Base-by-base conservation (phyloP, 257 asterid genomes). In the Rehmannia glutinosa region DNA sequence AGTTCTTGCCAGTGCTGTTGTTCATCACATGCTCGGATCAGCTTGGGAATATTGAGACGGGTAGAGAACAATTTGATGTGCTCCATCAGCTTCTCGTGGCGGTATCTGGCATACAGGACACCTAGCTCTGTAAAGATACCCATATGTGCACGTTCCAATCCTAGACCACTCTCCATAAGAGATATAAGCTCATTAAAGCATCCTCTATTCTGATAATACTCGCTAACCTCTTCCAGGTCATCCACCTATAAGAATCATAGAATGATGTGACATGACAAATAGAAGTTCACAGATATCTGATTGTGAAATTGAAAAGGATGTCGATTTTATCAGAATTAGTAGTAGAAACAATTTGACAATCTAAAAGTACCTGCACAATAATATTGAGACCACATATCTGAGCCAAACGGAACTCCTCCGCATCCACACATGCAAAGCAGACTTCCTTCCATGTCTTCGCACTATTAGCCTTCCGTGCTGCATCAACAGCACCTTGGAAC, bases 1-100 rank as follows among this genome's bases (percentile, higher is more conserved):
- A 94, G 86, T 72, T 94, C 99, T 81, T 91, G 81, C 98, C 98
- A 95, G 83, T 95, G 99, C 73, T 95, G 99, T 73, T 95, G 99
- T 72, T 95, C 98, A 68, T 95, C 99, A 70, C 99, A 95, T 69
- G 99, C 98, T 71, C 99, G 86, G 84, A 95, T 95, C 62, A 95
- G 89, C 85, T 95, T 95, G 49, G 99, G 99, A 46, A 95, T 95
- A 79, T 95, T 95, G 54, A 95, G 95, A 69, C 99, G 92, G n/a
- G 96, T 91, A 36, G 98, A 87, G 73, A 95, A 95, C 74, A 95
- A 80, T 77, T 95, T 95, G 76, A 95, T 87, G 78, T 95, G 99
- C 78, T 95, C 99, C 99, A 95, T 89, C 82, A 95, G 96, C 85
- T 95, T 95, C 88, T 95, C 99, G 60, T 95, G 80, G 62, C 98